A percentile compares a stretch with the other conserved stretches of the same genome.
Conservation (phyloP, 768 basidiomycete genomes). For the Mycena olivaceomarginata region DNA sequence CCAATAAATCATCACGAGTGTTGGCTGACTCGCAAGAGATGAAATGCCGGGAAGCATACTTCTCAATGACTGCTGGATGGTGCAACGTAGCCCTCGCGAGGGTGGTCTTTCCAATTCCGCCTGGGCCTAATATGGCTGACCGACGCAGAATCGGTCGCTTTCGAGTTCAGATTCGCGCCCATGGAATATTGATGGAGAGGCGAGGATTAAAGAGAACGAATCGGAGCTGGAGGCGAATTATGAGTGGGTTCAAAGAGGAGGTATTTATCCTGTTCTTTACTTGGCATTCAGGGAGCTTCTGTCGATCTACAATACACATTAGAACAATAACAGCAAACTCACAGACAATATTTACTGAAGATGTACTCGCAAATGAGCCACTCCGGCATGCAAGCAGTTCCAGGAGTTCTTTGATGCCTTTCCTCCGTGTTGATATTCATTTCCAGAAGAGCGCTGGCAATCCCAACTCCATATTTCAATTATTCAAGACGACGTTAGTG, state of each 20-base stretch:
- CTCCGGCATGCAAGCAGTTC: constrained; percentile 19
- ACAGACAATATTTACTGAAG: background rate
- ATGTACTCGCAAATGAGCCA: background rate
- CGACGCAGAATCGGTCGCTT: background rate
- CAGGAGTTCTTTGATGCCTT: constrained; percentile 26
- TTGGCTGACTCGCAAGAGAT: constrained; percentile 25
- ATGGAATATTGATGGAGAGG: background rate
- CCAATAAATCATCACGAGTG: background rate
- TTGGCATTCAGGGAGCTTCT: background rate
- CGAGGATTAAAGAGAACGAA: background rate
- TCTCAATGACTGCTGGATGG: background rate
- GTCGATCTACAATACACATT: no score
- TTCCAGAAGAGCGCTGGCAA: background rate
- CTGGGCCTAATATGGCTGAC: background rate
- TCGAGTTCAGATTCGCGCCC: background rate
- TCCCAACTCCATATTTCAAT: constrained; percentile 3
- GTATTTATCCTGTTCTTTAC: background rate
- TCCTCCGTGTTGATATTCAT: background rate
- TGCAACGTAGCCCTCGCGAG: constrained; percentile 14
- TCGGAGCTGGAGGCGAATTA: background rate
- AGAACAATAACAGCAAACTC: no score
- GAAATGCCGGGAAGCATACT: constrained; percentile 14
- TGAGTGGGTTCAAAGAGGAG: background rate
- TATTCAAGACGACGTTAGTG: background rate
- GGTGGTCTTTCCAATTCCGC: background rate